Evolutionary conservation across 441 rosid species (phyloP).

Genomic region (Gossypium gossypioides): DNA sequence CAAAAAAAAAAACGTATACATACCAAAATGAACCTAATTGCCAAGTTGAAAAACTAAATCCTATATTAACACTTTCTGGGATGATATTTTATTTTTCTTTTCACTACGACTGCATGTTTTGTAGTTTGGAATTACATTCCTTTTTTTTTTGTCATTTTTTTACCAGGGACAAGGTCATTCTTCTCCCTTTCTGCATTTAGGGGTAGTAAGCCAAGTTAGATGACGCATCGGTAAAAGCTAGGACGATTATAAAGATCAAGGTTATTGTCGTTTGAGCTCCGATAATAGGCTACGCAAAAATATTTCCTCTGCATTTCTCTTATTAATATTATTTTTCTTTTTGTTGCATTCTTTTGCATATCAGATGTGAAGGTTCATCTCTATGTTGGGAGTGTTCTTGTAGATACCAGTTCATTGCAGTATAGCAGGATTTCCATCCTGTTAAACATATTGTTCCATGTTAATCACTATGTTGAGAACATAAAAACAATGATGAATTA

Average conservation of each 20-base stretch:
- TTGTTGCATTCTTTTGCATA: not conserved
- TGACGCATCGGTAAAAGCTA: slow-evolving; percentile 27
- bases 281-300: not conserved
- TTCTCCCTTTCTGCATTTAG: slow-evolving; percentile 69
- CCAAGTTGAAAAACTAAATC: too few species aligned
- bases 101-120: not conserved
- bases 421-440: not conserved
- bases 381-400: slow-evolving; percentile 2
- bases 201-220: slow-evolving; percentile 53
- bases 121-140: not conserved
- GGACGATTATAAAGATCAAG: not conserved
- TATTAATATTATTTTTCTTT: not conserved
- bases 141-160: slow-evolving; percentile 3
- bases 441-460: not conserved
- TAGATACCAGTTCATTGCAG: slow-evolving; percentile 4
- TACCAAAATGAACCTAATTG: too few species aligned
- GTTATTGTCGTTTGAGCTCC: not conserved
- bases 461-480: not conserved
- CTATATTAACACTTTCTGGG: not conserved
- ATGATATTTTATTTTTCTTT: not conserved
- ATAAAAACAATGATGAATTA: not conserved
- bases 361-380: not conserved
- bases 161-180: slow-evolving; percentile 60
- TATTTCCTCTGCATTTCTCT: not conserved
- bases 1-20: too few species aligned